A percentile compares a stretch with the other conserved stretches of the same genome.
Evolutionary conservation across 805 yeast genomes (phyloP).

Genomic region (Debaryomyces prosopidis): DNA sequence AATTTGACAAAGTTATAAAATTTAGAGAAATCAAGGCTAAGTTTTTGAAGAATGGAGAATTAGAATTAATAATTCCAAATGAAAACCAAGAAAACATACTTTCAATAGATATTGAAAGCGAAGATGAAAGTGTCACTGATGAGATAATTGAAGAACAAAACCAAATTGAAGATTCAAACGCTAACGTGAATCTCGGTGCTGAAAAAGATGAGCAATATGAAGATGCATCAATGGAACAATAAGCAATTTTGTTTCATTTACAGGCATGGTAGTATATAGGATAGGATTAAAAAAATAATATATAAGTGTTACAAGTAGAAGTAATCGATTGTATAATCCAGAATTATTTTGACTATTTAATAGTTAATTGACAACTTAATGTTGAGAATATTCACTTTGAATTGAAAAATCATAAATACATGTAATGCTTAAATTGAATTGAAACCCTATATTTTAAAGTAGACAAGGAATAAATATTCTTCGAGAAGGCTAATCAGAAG

Average conservation of each 20-base stretch:
- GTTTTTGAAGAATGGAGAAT: slow-evolving; percentile 39
- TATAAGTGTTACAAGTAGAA: no score
- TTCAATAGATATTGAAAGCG: slow-evolving; percentile 24
- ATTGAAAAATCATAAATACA: no score
- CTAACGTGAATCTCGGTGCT: not conserved
- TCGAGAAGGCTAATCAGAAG: not conserved
- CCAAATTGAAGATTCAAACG: not conserved
- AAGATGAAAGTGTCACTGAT: slow-evolving; percentile 14
- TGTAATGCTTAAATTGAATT: no score
- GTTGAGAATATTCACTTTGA: no score
- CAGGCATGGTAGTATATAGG: no score
- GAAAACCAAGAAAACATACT: slow-evolving; percentile 25
- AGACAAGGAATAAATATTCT: not conserved
- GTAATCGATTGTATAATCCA: no score
- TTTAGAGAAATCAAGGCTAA: slow-evolving; percentile 38
- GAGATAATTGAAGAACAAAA: slow-evolving; percentile 2
- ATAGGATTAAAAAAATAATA: no score
- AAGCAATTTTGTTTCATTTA: not conserved
- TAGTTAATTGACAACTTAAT: no score
- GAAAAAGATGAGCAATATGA: slow-evolving; percentile 7
- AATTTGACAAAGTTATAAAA: slow-evolving; percentile 40
- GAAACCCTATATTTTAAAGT: no score
- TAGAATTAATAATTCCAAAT: slow-evolving; percentile 43
- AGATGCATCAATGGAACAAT: slow-evolving; percentile 14
- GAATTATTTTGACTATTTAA: no score